phyloP scores from a whole-genome alignment of 2,329 filamentous ascomycete species.

The Pezicula neosporulosa region DNA sequence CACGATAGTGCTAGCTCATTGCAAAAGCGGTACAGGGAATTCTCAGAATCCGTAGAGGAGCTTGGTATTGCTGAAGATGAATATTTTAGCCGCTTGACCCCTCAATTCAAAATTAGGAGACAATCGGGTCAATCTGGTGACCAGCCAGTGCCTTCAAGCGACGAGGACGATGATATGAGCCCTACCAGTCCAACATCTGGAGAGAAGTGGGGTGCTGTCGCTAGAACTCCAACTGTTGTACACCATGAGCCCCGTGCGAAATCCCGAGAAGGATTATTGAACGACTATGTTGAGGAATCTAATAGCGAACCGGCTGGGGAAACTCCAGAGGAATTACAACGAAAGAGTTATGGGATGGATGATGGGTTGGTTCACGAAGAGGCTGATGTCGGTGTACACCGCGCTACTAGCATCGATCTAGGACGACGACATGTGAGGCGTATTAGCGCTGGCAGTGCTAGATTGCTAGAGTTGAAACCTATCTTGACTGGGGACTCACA shows the following conservation, averaged over 20 bases:
- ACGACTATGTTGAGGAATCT: constrained; percentile 23
- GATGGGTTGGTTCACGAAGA: constrained; percentile 12
- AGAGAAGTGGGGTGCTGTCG: constrained; percentile 29
- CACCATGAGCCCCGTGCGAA: constrained; percentile 53
- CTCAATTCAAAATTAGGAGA: constrained; percentile 27
- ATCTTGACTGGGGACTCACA: constrained; percentile 36
- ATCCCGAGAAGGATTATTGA: constrained; percentile 54
- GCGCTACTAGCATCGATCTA: constrained; percentile 66
- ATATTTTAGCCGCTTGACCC: constrained; percentile 59
- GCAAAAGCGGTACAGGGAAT: constrained; percentile 44
- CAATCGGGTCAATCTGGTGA: constrained; percentile 41
- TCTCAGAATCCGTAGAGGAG: constrained; percentile 62
- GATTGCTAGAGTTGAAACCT: constrained; percentile 64
- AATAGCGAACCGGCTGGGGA: constrained; percentile 9
- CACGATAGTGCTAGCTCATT: constrained; percentile 38
- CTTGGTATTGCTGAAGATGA: constrained; percentile 67
- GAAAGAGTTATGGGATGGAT: constrained; percentile 13
- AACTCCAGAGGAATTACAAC: constrained; percentile 31
- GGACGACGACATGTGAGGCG: constrained; percentile 64
- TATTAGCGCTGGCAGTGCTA: constrained; percentile 76
- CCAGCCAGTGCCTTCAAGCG: constrained; percentile 50
- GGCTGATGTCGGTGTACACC: constrained; percentile 39
- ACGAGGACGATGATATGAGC: constrained; percentile 51
- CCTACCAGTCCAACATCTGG: constrained; percentile 17
- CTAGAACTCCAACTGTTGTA: constrained; percentile 59